Base-by-base conservation (phyloP, 2,329 filamentous ascomycete species). In the Dendrostoma leiphaemia region DNA sequence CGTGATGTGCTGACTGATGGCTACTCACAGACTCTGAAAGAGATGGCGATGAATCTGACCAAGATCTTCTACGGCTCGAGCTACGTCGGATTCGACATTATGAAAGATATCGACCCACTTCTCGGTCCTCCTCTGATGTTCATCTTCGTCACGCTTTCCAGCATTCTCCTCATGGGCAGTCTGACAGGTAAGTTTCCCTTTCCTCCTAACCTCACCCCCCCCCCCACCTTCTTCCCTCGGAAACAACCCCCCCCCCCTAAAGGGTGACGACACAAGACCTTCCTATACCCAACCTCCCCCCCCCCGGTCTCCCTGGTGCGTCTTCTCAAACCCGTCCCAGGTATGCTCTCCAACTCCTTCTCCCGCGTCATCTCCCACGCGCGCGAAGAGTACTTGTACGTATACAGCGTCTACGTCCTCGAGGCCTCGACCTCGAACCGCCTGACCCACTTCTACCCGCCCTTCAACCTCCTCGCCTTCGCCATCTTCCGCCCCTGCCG, bases 41-140 rank as follows among this genome's bases (percentile, higher is more conserved):
- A 35, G 2, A 92, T 92, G 87, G 84, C 85, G 32, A 88, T 87
- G 80, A 85, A 89, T 59, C 71, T 91, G 53, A 86, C 89, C 59
- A 90, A 90, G 68, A 90, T 92, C 49, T 92, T 92, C 67, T 91
- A 90, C 65, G 89, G 89, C 10, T 87, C 85, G 17, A 88, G 82
- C 66, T 89, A 84, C 64, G 78, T 91, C 46, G 89, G 89, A 41
- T 91, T 93, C 64, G 82, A 85, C 58, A 76, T 84, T 54, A 85
- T 85, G 82, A 65, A 78, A 51, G 68, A 81, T 41, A 85, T 85
- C 53, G 80, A 84, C 59, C 76, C 74, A 19, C 70, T 82, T 56
- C 84, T 83, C 53, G 79, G 82, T 15, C 82, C 81, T 24, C 81
- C 82, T 5, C 71, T 85, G 51, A 84, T 85, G 81, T 77, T 91